A percentile compares a stretch with the other conserved stretches of the same genome.
Evolutionary conservation across 352 stramenopile genomes (phyloP).

Genomic region (Globisporangium lucens): DNA sequence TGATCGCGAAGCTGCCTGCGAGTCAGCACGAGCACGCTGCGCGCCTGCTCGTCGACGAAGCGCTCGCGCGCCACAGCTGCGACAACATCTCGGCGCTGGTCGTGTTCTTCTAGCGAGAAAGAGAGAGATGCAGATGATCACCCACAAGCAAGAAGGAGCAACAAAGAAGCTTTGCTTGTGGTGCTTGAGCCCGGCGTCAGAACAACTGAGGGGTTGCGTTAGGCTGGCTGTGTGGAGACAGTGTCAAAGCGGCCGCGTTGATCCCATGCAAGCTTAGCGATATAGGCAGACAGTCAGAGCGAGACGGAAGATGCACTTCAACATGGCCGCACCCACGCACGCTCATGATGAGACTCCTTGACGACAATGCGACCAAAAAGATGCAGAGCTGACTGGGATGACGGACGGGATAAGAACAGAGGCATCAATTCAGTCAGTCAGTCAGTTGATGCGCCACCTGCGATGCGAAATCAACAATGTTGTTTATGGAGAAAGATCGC

Average conservation of each 20-base stretch:
- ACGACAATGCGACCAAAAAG: not conserved
- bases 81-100: conserved; percentile 85
- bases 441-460: not conserved
- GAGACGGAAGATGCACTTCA: not conserved
- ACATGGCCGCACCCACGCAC: not conserved
- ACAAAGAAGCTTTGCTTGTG: not conserved
- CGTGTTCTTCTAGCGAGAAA: conserved; percentile 45
- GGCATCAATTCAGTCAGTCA: not conserved
- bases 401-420: not conserved
- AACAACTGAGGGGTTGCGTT: not conserved
- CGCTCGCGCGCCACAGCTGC: conserved; percentile 46
- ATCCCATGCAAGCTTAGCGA: not conserved
- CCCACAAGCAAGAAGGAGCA: not conserved
- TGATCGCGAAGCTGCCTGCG: conserved; percentile 39
- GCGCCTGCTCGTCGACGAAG: conserved; percentile 51
- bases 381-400: not conserved
- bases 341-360: not conserved
- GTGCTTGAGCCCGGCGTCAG: not conserved
- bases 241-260: not conserved
- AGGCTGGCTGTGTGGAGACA: not conserved
- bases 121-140: conserved; percentile 1
- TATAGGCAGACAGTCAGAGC: no score
- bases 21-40: conserved; percentile 43
- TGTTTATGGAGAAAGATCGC: not conserved
- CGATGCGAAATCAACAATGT: not conserved